Conservation (phyloP, 164 flowering plant species). For the Tetrastigma voinierianum region DNA sequence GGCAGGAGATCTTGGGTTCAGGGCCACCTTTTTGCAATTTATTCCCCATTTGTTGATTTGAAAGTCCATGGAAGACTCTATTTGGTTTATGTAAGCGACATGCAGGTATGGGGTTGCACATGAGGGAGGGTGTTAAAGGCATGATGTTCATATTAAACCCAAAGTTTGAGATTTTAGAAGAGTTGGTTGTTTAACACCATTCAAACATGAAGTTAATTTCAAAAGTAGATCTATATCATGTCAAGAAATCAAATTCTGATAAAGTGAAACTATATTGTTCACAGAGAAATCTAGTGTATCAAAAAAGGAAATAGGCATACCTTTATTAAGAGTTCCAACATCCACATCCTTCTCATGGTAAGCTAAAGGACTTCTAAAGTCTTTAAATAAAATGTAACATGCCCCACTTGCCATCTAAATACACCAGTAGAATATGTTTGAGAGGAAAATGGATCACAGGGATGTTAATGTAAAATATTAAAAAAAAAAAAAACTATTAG, state of each 20-base stretch:
- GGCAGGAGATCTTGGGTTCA: too few species aligned
- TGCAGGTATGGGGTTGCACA: too few species aligned
- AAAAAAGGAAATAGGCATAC: slow-evolving; percentile 26
- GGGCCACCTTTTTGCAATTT: too few species aligned
- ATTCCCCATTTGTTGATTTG: too few species aligned
- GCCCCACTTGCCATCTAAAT: slow-evolving; percentile 42
- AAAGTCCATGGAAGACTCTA: too few species aligned
- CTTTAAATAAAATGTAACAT: slow-evolving; percentile 50
- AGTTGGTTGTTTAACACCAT: too few species aligned
- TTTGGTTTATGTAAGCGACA: too few species aligned
- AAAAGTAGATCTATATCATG: too few species aligned
- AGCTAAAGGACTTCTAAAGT: slow-evolving; percentile 34
- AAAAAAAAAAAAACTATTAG: not conserved
- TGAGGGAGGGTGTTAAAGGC: too few species aligned
- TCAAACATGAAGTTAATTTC: too few species aligned
- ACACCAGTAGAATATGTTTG: slow-evolving; percentile 1
- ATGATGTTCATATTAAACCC: too few species aligned
- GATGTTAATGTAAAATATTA: not conserved
- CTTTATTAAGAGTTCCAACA: slow-evolving; percentile 40
- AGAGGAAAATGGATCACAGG: not conserved
- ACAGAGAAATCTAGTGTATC: not conserved
- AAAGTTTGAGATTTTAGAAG: too few species aligned
- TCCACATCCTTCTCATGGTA: slow-evolving; percentile 39
- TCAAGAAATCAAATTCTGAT: not conserved
- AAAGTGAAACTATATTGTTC: not conserved